Conservation (phyloP, 768 basidiomycete genomes). For the Lentinula aciculospora region DNA sequence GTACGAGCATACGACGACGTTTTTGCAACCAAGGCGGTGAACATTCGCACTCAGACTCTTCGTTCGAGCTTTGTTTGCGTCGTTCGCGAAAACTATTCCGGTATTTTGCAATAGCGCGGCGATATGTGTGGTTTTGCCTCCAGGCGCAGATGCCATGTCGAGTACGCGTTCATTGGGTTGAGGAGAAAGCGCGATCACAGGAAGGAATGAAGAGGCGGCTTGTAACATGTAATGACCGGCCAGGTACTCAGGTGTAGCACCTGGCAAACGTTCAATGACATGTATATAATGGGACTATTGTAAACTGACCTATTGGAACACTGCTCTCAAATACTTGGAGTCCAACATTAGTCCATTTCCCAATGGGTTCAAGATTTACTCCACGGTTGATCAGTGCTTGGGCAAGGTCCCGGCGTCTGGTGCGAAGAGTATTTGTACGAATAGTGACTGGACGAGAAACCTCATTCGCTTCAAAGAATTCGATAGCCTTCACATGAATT, state of each 20-base stretch:
- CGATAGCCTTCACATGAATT: conserved; percentile 64
- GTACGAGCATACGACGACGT: conserved; percentile 94
- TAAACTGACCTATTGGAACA: conserved; percentile 76
- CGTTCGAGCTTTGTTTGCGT: conserved; percentile 88
- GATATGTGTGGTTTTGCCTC: conserved; percentile 97
- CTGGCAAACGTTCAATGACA: conserved; percentile 23
- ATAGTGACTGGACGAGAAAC: conserved; percentile 95
- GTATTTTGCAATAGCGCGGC: conserved; percentile 96
- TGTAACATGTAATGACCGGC: conserved; percentile 99
- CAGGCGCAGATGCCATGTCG: conserved; percentile 98
- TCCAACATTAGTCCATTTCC: conserved; percentile 99
- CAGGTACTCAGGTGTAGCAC: conserved; percentile 97
- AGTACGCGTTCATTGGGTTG: conserved; percentile 91
- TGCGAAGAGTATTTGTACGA: conserved; percentile 93
- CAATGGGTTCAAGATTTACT: conserved; percentile 96
- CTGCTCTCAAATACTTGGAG: conserved; percentile 97
- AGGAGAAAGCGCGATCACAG: conserved; percentile 91
- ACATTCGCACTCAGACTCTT: conserved; percentile 97
- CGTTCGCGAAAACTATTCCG: conserved; percentile 96
- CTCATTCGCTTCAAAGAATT: conserved; percentile 98
- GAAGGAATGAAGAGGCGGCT: conserved; percentile 98
- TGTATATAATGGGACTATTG: not conserved
- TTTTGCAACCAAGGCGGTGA: conserved; percentile 96
- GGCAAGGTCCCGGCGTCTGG: conserved; percentile 88
- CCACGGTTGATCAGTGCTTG: conserved; percentile 93